Evolutionary conservation across 768 basidiomycete species (phyloP), one percentile per base, ranked within the genome.

Genomic region (Suillus alpinus): DNA sequence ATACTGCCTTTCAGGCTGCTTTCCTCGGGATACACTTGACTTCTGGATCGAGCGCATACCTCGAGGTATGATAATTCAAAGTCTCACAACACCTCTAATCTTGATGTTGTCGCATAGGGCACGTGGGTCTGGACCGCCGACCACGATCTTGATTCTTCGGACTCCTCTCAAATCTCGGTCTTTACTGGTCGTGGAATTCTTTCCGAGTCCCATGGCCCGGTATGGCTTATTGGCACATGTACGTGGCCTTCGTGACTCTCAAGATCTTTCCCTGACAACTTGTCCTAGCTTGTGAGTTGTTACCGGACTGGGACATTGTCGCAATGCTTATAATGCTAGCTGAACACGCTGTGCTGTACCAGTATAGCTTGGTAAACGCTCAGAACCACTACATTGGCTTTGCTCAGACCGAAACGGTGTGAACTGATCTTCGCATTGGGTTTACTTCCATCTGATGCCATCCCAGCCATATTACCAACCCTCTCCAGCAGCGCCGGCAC

Each of bases 51-150:
- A 81, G 76, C 37, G 86, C 81, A 18, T 87, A 87, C 68, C 77
- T 91, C 18, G 89, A 91, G 78, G 88, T 85, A 65, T 12, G 69
- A 41, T 2, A 1, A 23, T 36, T 44, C 4, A 2, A 18, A 26
- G 53, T n/a, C 16, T 10, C 6, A 6, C 4, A 55, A 18, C 16
- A 6, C 26, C 41, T 47, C 14, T 12, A 40, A 29, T 56, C 2
- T 46, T 44, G 14, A 20, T 53, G 56, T 68, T 23, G 41, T 49
- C 46, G 31, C 37, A 18, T 57, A 88, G 86, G 88, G 86, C 32
- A 81, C 84, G 23, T 92, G 91, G 91, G 77, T 90, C 8, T 93
- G 91, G 91, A 76, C 81, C 16, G 89, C 91, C 16, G 92, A 94
- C 67, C 91, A 94, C 66, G 86, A 91, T 59, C 78, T 92, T 29